Base-by-base conservation (phyloP, 2,329 filamentous ascomycete species). In the Herpotrichia juniperi region DNA sequence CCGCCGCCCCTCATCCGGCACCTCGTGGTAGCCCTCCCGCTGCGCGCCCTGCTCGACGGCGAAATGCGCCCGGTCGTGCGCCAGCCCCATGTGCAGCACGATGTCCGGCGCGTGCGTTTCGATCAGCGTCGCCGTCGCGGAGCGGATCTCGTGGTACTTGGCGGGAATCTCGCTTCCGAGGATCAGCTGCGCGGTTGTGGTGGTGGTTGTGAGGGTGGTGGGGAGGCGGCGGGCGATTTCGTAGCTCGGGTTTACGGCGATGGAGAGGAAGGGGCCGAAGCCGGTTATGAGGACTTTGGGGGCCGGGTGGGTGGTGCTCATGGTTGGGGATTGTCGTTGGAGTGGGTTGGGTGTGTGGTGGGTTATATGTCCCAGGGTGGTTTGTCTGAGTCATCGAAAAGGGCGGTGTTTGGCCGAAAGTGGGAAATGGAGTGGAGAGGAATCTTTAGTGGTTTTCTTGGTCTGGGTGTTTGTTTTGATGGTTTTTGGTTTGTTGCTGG, bases 31-130 rank as follows among this genome's bases (percentile, higher is more conserved):
- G 3, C 87, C 87, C 61, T 90, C 86, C 31, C 89, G 82, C 65
- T 90, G 87, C 0, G 83, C 90, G 30, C 83, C 78, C 10, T 83
- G 81, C 76, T 96, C 91, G 8, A 93, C 77, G 10, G 83, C 82
- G 70, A 93, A 96, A 61, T 84, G 85, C 62, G 72, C 81, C 61
- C 76, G 83, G 64, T 71, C 88, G 68, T 69, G 77, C 0, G 90
- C 89, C 82, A 96, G 91, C 56, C 91, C 91, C 46, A 96, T 88
- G 72, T 96, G 91, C 3, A 96, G 72, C 19, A 86, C 80, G 25
- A 88, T 74, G 71, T 96, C 88, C 9, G 71, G 67, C 6, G 35
- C 24, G 56, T 74, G 76, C 25, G 75, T 59, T 12, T 75, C 67
- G 75, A 90, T 84, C 4, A 96, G 78, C 4, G 68, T 68, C 1